Evolutionary conservation across 176 grass and related monocot species (phyloP).

Genomic region (Hordeum vulgare): DNA sequence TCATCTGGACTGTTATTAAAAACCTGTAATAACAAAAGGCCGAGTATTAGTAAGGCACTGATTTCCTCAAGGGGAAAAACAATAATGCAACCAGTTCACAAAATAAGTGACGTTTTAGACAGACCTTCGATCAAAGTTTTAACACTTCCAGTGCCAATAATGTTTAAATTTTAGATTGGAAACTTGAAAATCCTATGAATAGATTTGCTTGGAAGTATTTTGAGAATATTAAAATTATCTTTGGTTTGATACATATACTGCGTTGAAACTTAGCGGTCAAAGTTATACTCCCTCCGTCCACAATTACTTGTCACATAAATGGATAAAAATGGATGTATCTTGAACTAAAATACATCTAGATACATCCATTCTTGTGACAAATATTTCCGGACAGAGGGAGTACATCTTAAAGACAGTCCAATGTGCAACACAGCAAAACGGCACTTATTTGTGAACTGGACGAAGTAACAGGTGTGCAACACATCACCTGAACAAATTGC

Average conservation of each 20-base stretch:
- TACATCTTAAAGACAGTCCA: neutral
- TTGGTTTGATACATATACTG: neutral
- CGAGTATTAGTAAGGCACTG: constrained; percentile 7
- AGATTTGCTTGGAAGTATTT: neutral
- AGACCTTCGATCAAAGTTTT: neutral
- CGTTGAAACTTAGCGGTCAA: neutral
- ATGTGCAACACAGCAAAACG: neutral
- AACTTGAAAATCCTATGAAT: neutral
- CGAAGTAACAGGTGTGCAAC: neutral
- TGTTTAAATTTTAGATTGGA: neutral
- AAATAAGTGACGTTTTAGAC: neutral
- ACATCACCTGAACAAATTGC: constrained; percentile 89
- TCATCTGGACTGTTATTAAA: constrained; percentile 99
- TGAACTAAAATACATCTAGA: no score
- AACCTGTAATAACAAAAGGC: constrained; percentile 52
- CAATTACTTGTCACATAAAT: no score
- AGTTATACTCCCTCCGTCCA: no score
- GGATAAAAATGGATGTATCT: no score
- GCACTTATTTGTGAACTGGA: neutral
- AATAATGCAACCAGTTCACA: neutral
- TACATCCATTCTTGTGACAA: no score
- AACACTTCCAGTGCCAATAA: neutral
- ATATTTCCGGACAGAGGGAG: no score
- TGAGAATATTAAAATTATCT: neutral
- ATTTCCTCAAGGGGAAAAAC: neutral